Evolutionary conservation across 345 rosid genomes (phyloP).

Genomic region (Corymbia maculata): DNA sequence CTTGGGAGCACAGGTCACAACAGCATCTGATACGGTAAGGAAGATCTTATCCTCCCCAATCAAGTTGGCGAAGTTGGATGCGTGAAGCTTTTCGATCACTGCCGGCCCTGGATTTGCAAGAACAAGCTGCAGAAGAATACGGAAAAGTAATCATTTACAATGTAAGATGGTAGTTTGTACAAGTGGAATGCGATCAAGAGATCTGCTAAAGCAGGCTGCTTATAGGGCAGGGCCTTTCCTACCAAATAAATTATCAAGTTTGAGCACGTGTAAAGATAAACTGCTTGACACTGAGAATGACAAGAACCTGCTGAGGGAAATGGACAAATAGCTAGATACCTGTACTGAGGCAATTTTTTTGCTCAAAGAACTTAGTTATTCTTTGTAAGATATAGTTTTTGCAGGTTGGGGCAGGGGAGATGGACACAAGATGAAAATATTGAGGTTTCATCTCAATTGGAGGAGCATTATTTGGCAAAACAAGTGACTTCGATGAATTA

Average conservation of each 20-base stretch:
- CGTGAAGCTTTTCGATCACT: conserved; percentile 63
- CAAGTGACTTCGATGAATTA: not conserved
- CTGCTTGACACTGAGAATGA: not conserved
- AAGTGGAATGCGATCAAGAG: not conserved
- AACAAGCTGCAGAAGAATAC: conserved; percentile 29
- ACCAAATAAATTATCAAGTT: not conserved
- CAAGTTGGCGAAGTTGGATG: conserved; percentile 31
- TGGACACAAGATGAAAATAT: not conserved
- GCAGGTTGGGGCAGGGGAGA: not conserved
- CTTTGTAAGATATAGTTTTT: not conserved
- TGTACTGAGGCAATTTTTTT: not conserved
- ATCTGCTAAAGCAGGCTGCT: not conserved
- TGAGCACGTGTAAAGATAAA: not conserved
- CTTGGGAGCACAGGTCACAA: conserved; percentile 22
- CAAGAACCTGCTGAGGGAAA: not conserved
- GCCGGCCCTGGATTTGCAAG: conserved; percentile 69
- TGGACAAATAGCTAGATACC: not conserved
- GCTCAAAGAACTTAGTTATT: not conserved
- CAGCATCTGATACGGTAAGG: conserved; percentile 75
- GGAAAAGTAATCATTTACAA: not conserved
- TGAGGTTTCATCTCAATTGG: not conserved
- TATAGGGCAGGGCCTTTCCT: not conserved
- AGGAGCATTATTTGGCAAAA: not conserved
- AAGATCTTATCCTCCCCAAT: conserved; percentile 56
- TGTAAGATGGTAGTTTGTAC: not conserved